Percentiles rank a stretch among this genome's conserved stretches.
Conservation (phyloP, 1,139 yeast species). For the Candida pseudoviswanathii region DNA sequence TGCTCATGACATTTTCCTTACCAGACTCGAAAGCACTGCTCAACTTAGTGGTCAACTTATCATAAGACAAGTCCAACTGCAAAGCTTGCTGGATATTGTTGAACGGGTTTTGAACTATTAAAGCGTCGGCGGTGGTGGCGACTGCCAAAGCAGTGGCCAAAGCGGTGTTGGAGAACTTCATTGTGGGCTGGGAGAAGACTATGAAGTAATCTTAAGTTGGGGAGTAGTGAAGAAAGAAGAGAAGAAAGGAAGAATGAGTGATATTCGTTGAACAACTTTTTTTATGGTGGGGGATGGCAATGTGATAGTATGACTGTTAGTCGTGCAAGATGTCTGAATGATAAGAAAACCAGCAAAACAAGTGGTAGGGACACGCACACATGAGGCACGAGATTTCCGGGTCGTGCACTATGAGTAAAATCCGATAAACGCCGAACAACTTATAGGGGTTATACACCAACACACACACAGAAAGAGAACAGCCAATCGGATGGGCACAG, state of each 20-base stretch:
- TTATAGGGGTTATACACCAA: not conserved
- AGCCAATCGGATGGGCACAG: not conserved
- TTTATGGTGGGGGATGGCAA: not conserved
- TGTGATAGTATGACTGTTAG: not conserved
- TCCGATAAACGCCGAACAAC: not conserved
- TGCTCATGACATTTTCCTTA: constrained; percentile 23
- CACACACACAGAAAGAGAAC: not conserved
- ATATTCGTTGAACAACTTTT: not conserved
- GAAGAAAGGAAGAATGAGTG: not conserved
- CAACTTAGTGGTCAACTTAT: constrained; percentile 16
- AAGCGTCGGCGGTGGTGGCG: constrained; percentile 30
- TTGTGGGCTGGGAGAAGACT: constrained; percentile 10
- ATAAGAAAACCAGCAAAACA: not conserved
- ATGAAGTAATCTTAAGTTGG: not conserved
- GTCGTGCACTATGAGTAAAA: not conserved
- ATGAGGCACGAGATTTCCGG: not conserved
- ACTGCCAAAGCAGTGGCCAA: constrained; percentile 25
- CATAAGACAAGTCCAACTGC: constrained; percentile 23
- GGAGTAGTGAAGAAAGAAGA: not conserved
- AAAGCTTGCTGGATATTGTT: constrained; percentile 32
- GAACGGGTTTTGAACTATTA: constrained; percentile 32
- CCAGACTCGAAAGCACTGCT: constrained; percentile 20
- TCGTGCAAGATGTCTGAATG: constrained; percentile 1
- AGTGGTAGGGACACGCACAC: not conserved
- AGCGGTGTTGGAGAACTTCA: constrained; percentile 30